Conservation (phyloP, 108 stramenopile genomes). For the Discostella pseudostelligera region DNA sequence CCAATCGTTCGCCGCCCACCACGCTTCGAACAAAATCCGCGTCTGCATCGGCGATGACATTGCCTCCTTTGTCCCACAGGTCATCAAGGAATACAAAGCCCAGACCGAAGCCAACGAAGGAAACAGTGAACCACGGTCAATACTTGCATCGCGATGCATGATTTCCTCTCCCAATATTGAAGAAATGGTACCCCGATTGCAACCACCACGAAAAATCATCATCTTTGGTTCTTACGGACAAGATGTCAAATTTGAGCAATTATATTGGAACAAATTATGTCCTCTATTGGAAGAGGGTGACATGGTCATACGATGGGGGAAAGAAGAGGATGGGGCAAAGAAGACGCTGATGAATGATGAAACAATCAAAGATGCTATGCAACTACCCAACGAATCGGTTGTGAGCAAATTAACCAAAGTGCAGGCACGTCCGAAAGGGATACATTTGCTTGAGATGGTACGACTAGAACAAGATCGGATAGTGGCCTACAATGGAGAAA, state of each 20-base stretch:
- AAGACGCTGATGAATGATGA: conserved; percentile 1
- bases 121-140: neutral
- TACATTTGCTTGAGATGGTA: conserved; percentile 83
- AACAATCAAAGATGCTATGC: neutral
- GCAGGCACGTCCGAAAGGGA: conserved; percentile 46
- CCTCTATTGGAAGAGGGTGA: conserved; percentile 22
- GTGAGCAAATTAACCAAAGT: conserved; percentile 34
- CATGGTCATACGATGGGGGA: conserved; percentile 40
- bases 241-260: conserved; percentile 24
- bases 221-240: conserved; percentile 30
- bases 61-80: conserved; percentile 25
- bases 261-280: conserved; percentile 21
- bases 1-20: conserved; percentile 40
- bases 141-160: conserved; percentile 32
- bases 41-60: conserved; percentile 34
- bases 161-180: conserved; percentile 8
- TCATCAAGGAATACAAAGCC: conserved; percentile 28
- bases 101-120: conserved; percentile 4
- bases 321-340: conserved; percentile 19
- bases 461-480: conserved; percentile 51
- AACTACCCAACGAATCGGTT: conserved; percentile 22
- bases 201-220: conserved; percentile 28
- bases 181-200: conserved; percentile 17
- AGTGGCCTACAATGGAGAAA: conserved; percentile 38
- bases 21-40: conserved; percentile 24